These are phyloP conservation scores for Aspergillus sp. DNA, from an alignment of 2,329 filamentous ascomycete species.

Conservation along the genomic window DNA sequence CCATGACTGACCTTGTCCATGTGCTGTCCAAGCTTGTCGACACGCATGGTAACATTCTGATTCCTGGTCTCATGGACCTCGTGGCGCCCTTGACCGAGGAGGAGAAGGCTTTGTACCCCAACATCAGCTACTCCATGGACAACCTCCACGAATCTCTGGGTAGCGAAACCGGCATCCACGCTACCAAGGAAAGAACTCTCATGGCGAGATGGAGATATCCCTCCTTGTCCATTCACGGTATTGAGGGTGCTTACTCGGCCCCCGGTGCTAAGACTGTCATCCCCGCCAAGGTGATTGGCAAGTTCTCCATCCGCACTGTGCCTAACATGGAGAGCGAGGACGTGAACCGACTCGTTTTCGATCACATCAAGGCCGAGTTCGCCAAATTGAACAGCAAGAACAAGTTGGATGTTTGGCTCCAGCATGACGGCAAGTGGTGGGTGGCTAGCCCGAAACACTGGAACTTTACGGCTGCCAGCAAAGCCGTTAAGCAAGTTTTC, in stretches of 20 bases:
- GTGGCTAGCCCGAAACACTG: constrained; percentile 96
- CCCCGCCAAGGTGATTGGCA: constrained; percentile 94
- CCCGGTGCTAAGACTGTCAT: constrained; percentile 98
- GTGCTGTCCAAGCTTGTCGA: constrained; percentile 83
- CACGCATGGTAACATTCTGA: constrained; percentile 84
- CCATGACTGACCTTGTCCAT: constrained; percentile 91
- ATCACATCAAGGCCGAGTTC: constrained; percentile 80
- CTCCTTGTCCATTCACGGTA: constrained; percentile 87
- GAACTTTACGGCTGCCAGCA: constrained; percentile 93
- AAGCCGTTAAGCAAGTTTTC: constrained; percentile 95
- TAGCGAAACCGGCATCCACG: constrained; percentile 79
- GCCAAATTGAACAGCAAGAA: constrained; percentile 91
- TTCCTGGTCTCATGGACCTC: constrained; percentile 90
- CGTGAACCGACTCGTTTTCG: constrained; percentile 81
- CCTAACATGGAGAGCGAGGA: constrained; percentile 93
- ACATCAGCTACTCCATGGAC: constrained; percentile 94
- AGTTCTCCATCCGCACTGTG: constrained; percentile 97
- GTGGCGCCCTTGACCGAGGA: constrained; percentile 85
- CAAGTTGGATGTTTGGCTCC: constrained; percentile 72
- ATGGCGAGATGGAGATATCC: constrained; percentile 97
- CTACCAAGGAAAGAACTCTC: constrained; percentile 85
- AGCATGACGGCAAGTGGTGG: constrained; percentile 98
- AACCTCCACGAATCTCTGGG: constrained; percentile 90
- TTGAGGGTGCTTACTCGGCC: constrained; percentile 91
- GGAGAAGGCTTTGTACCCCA: constrained; percentile 81